Conservation (phyloP, 768 basidiomycete genomes). For the Podaxis sp. region DNA sequence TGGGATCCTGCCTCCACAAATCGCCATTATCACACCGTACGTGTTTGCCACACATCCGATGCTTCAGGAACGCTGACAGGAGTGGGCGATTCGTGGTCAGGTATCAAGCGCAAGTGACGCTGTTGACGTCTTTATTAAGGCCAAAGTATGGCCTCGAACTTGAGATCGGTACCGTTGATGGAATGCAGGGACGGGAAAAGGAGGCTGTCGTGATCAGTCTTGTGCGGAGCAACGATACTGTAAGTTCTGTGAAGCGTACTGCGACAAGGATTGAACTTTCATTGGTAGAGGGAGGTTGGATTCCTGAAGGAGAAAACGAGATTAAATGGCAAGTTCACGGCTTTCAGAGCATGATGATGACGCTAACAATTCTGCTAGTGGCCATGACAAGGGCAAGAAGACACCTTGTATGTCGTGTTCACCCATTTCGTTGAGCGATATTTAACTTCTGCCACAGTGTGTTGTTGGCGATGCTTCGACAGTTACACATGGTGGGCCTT, state of each 20-base stretch:
- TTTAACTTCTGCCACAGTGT: slow-evolving; percentile 49
- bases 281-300: slow-evolving; percentile 77
- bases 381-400: slow-evolving; percentile 92
- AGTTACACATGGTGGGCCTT: slow-evolving; percentile 78
- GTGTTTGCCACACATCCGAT: slow-evolving; percentile 19
- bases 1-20: slow-evolving; percentile 67
- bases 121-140: slow-evolving; percentile 76
- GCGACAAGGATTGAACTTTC: slow-evolving; percentile 5
- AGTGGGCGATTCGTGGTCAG: slow-evolving; percentile 32
- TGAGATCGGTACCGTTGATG: slow-evolving; percentile 94
- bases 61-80: not conserved
- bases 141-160: slow-evolving; percentile 65
- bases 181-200: slow-evolving; percentile 96
- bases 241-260: slow-evolving; percentile 25
- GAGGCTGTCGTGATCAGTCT: slow-evolving; percentile 92
- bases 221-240: slow-evolving; percentile 88
- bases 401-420: slow-evolving; percentile 65
- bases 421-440: not conserved
- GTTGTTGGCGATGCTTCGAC: slow-evolving; percentile 94
- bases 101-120: slow-evolving; percentile 92
- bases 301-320: slow-evolving; percentile 92
- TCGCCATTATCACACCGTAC: slow-evolving; percentile 87
- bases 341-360: slow-evolving; percentile 1
- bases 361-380: slow-evolving; percentile 39
- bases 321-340: slow-evolving; percentile 65